These are phyloP conservation scores for Penicillium robsamsonii DNA, from an alignment of 495 filamentous ascomycete species.

Conservation along the genomic window DNA sequence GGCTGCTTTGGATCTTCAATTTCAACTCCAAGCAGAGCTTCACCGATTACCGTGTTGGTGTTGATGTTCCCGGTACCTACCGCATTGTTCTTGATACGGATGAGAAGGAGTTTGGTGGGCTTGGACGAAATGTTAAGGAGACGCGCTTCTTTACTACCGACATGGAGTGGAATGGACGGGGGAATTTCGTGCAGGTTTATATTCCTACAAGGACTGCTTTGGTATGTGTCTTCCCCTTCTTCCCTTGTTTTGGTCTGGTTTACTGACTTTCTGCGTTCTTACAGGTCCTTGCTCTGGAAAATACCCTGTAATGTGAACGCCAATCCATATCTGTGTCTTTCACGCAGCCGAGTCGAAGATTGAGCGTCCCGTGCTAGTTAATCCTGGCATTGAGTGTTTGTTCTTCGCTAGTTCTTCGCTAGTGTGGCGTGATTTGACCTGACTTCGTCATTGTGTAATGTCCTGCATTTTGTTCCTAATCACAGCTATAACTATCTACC, in stretches of 20 bases:
- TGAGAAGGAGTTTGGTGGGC: conserved; percentile 72
- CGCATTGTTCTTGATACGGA: conserved; percentile 85
- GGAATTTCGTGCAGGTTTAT: conserved; percentile 91
- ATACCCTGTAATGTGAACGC: conserved; percentile 38
- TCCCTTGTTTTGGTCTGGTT: neutral
- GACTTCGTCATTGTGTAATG: neutral
- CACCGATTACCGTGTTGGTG: conserved; percentile 87
- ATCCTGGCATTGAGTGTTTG: neutral
- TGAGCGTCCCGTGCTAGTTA: neutral
- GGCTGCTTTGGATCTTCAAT: conserved; percentile 92
- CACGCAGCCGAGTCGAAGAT: neutral
- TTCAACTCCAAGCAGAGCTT: conserved; percentile 87
- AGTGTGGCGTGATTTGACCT: neutral
- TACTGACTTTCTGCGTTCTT: conserved; percentile 13
- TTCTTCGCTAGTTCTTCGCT: too few species aligned
- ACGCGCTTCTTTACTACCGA: conserved; percentile 90
- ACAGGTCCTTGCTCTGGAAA: conserved; percentile 54
- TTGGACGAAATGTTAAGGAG: conserved; percentile 68
- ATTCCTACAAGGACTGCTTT: conserved; percentile 81
- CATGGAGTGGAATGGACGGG: conserved; percentile 80
- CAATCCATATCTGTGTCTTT: neutral
- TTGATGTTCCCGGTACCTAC: conserved; percentile 83
- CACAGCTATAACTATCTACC: neutral
- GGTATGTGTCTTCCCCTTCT: conserved; percentile 54
- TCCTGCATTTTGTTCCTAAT: neutral